These are phyloP conservation scores for Cytospora leucostoma DNA, from an alignment of 2,329 filamentous ascomycete genomes.

Conservation along the genomic window DNA sequence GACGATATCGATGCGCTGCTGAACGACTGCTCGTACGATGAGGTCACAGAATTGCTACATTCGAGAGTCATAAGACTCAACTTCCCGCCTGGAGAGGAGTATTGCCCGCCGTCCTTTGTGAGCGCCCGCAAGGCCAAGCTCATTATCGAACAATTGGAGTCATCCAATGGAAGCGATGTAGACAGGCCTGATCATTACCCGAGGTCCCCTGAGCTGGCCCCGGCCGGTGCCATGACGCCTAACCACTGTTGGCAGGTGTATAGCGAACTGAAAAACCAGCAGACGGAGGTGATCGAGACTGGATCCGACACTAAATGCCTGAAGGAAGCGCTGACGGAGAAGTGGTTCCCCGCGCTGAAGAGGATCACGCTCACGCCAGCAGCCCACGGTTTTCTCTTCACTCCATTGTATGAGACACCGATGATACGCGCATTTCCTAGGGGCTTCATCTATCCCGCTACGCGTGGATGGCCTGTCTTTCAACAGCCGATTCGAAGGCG, in stretches of 20 bases:
- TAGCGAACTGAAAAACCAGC: conserved; percentile 37
- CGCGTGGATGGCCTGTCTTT: conserved; percentile 35
- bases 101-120: background rate
- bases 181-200: conserved; percentile 1
- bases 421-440: conserved; percentile 44
- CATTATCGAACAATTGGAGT: conserved; percentile 1
- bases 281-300: conserved; percentile 36
- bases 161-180: background rate
- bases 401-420: conserved; percentile 45
- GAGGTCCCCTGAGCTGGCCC: conserved; percentile 6
- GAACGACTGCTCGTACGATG: no score
- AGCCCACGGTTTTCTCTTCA: conserved; percentile 39
- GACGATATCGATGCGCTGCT: no score
- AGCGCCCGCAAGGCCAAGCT: background rate
- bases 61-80: no score
- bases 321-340: conserved; percentile 26
- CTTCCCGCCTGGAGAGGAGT: no score
- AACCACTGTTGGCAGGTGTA: conserved; percentile 35
- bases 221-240: conserved; percentile 4
- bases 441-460: conserved; percentile 43
- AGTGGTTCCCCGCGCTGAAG: conserved; percentile 38
- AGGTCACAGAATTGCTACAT: no score
- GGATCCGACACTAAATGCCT: conserved; percentile 33
- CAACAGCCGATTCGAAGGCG: conserved; percentile 17
- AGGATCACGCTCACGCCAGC: conserved; percentile 44